Conservation (phyloP, 805 yeast species). For the Blastobotrys attinorum region DNA sequence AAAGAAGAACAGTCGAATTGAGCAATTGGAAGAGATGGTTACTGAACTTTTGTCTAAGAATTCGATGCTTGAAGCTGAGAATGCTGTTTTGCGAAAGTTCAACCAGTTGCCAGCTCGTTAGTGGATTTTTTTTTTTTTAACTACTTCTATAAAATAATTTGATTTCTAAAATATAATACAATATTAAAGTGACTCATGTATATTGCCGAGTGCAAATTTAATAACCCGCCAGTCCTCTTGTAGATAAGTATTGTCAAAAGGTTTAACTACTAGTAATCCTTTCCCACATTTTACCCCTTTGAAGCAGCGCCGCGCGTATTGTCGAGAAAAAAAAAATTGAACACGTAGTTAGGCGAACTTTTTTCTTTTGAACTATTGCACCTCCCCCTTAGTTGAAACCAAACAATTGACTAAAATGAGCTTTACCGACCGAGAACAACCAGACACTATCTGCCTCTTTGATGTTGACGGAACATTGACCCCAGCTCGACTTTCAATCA, state of each 20-base stretch:
- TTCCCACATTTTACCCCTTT: no score
- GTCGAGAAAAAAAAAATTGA: no score
- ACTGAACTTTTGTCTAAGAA: constrained; percentile 56
- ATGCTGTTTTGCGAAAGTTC: constrained; percentile 5
- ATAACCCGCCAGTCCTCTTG: no score
- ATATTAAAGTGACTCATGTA: no score
- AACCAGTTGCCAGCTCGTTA: constrained; percentile 4
- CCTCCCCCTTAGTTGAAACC: no score
- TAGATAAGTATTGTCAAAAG: no score
- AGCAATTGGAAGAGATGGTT: constrained; percentile 67
- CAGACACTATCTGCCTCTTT: constrained; percentile 78
- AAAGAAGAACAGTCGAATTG: constrained; percentile 83
- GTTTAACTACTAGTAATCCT: no score
- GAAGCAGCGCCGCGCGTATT: no score
- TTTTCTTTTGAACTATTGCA: no score
- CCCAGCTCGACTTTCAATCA: constrained; percentile 78
- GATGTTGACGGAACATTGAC: constrained; percentile 99
- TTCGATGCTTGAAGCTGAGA: constrained; percentile 50
- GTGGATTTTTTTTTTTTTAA: neutral
- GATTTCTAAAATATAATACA: no score
- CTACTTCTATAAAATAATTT: neutral
- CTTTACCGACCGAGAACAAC: constrained; percentile 61
- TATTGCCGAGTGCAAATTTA: no score
- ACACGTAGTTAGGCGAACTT: no score
- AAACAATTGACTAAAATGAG: constrained; percentile 51